These are phyloP conservation scores for Tetrastigma voinierianum DNA, from an alignment of 164 flowering plant genomes.

Conservation along the genomic window DNA sequence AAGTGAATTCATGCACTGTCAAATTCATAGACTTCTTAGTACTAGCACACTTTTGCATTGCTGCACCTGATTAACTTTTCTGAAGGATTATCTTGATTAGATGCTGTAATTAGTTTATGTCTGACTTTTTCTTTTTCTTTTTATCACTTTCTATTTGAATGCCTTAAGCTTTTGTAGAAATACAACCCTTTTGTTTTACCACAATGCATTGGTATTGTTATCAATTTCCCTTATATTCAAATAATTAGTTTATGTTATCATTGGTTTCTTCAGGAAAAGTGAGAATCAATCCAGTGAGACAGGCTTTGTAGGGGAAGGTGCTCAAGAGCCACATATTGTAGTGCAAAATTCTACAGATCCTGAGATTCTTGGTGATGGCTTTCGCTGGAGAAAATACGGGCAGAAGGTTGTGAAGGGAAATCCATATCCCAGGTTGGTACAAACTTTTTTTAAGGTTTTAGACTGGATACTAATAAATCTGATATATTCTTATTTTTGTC, in stretches of 20 bases:
- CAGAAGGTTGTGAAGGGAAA: constrained; percentile 97
- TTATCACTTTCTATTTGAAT: not conserved
- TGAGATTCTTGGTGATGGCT: constrained; percentile 73
- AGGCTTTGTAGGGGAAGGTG: constrained; percentile 31
- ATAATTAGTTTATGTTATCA: not conserved
- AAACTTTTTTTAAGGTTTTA: not conserved
- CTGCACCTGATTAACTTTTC: too few species aligned
- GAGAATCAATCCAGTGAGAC: constrained; percentile 42
- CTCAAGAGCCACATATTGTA: constrained; percentile 37
- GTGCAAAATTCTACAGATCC: constrained; percentile 56
- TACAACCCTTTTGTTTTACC: too few species aligned
- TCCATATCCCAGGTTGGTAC: constrained; percentile 81
- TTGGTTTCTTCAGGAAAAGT: constrained; percentile 45
- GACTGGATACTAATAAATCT: not conserved
- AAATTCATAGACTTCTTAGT: too few species aligned
- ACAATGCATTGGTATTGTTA: too few species aligned
- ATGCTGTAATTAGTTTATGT: not conserved
- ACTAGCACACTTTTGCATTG: too few species aligned
- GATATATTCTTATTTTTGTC: not conserved
- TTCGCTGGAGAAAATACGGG: constrained; percentile 98
- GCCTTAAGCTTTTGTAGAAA: not conserved
- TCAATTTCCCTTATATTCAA: too few species aligned
- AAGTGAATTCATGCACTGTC: too few species aligned
- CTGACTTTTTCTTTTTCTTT: not conserved
- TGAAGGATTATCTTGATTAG: too few species aligned